These are phyloP conservation scores for Ochetophila trinervis DNA, from an alignment of 306 rosid genomes.

Conservation along the genomic window DNA sequence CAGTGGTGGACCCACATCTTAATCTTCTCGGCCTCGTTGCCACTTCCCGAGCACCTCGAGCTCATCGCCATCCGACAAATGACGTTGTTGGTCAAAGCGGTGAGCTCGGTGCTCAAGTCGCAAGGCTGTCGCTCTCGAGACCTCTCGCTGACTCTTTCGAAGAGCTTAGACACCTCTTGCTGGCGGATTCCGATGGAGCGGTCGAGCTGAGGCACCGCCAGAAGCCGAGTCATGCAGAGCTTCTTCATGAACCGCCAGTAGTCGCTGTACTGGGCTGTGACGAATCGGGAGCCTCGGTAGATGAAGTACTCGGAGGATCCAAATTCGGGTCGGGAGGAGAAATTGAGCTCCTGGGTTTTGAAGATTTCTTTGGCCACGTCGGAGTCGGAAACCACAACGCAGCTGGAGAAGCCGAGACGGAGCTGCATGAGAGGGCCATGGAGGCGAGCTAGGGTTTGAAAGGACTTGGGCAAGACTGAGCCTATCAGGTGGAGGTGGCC, in stretches of 20 bases:
- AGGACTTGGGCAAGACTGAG: conserved; percentile 48
- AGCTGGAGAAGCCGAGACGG: conserved; percentile 49
- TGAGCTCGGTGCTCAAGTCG: conserved; percentile 38
- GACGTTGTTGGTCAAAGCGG: conserved; percentile 40
- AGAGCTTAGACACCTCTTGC: conserved; percentile 33
- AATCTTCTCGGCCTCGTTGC: conserved; percentile 38
- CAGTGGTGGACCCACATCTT: conserved; percentile 33
- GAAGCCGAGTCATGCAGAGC: conserved; percentile 44
- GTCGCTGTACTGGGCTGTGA: conserved; percentile 50
- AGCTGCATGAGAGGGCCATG: conserved; percentile 54
- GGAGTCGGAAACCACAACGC: conserved; percentile 48
- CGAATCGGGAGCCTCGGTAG: conserved; percentile 44
- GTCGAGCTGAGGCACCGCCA: conserved; percentile 39
- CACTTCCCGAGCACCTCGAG: conserved; percentile 30
- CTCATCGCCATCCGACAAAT: conserved; percentile 60
- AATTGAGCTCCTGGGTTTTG: conserved; percentile 51
- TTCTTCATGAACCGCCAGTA: conserved; percentile 70
- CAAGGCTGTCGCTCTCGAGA: conserved; percentile 13
- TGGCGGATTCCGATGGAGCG: conserved; percentile 28
- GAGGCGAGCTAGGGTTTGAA: conserved; percentile 41
- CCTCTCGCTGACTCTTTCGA: conserved; percentile 27
- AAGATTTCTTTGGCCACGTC: conserved; percentile 45
- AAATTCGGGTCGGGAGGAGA: conserved; percentile 43
- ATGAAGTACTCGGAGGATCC: conserved; percentile 42
- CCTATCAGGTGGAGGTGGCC: conserved; percentile 48